Evolutionary conservation across 2,329 filamentous ascomycete species (phyloP).

Genomic region (Venturia nashicola): DNA sequence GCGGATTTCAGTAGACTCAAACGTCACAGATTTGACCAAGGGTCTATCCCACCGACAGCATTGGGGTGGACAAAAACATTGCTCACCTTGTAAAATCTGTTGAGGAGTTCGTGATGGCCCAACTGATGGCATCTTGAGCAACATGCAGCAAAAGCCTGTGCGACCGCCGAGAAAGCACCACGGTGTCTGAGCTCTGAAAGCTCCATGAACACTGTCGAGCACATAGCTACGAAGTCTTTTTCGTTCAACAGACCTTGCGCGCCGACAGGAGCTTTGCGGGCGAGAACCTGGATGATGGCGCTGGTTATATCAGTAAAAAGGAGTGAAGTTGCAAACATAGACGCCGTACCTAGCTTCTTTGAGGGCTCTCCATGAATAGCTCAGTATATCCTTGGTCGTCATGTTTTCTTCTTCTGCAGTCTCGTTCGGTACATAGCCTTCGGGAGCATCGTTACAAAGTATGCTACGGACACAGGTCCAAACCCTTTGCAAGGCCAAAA

Average conservation of each 20-base stretch:
- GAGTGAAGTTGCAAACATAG: background rate
- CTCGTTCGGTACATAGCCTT: slow-evolving; percentile 72
- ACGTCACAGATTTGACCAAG: background rate
- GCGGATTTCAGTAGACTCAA: background rate
- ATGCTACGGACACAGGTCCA: slow-evolving; percentile 68
- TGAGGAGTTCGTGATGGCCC: slow-evolving; percentile 27
- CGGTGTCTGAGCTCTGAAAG: slow-evolving; percentile 74
- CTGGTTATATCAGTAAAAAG: slow-evolving; percentile 32
- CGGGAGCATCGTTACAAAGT: slow-evolving; percentile 87
- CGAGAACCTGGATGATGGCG: slow-evolving; percentile 47
- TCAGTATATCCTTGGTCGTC: slow-evolving; percentile 78
- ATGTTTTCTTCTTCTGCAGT: slow-evolving; percentile 58
- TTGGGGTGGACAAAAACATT: background rate
- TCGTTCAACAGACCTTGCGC: slow-evolving; percentile 15
- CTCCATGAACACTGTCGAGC: slow-evolving; percentile 67
- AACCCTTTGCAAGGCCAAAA: slow-evolving; percentile 51
- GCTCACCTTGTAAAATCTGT: slow-evolving; percentile 52
- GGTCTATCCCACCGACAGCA: background rate
- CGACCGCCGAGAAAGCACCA: slow-evolving; percentile 87
- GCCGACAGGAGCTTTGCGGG: slow-evolving; percentile 22
- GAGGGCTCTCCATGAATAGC: slow-evolving; percentile 89
- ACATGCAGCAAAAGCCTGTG: slow-evolving; percentile 72
- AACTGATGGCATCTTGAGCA: slow-evolving; percentile 55
- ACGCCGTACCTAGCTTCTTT: slow-evolving; percentile 70
- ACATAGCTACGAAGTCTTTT: slow-evolving; percentile 52